Conservation (phyloP, 129 eudicot species). For the Sambucus nigra region DNA sequence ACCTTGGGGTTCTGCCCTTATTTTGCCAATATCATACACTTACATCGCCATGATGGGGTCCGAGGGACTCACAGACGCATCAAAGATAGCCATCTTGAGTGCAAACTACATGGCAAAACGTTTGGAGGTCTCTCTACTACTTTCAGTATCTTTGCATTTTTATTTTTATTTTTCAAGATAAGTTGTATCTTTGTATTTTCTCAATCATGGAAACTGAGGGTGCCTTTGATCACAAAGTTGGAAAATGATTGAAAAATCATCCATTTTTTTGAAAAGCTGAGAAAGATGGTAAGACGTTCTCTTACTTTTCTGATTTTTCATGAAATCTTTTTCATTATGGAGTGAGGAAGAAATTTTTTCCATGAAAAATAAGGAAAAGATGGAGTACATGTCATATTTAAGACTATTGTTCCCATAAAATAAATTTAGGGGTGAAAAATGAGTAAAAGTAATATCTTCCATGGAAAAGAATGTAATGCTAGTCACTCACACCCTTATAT, state of each 20-base stretch:
- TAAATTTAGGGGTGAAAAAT: too few species aligned
- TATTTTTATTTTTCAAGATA: neutral
- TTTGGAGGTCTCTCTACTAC: constrained; percentile 58
- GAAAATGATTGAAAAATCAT: neutral
- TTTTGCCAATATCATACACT: constrained; percentile 96
- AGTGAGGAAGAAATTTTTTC: too few species aligned
- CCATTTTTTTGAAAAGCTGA: neutral
- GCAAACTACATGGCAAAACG: constrained; percentile 99
- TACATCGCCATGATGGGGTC: constrained; percentile 99
- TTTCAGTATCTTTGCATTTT: constrained; percentile 2
- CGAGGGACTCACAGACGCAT: constrained; percentile 84
- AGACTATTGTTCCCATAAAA: too few species aligned
- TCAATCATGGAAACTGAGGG: too few species aligned
- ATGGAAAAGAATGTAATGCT: too few species aligned
- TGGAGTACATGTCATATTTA: too few species aligned
- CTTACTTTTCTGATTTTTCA: too few species aligned
- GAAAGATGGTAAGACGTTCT: neutral
- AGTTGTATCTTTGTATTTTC: too few species aligned
- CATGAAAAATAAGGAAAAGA: too few species aligned
- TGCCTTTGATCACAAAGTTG: neutral
- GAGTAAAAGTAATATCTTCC: too few species aligned
- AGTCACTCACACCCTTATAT: too few species aligned
- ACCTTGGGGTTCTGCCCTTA: constrained; percentile 99
- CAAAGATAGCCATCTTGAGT: constrained; percentile 88
- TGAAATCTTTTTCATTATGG: too few species aligned